Evolutionary conservation across 768 basidiomycete genomes (phyloP).

Genomic region (Paxillus rubicundulus): DNA sequence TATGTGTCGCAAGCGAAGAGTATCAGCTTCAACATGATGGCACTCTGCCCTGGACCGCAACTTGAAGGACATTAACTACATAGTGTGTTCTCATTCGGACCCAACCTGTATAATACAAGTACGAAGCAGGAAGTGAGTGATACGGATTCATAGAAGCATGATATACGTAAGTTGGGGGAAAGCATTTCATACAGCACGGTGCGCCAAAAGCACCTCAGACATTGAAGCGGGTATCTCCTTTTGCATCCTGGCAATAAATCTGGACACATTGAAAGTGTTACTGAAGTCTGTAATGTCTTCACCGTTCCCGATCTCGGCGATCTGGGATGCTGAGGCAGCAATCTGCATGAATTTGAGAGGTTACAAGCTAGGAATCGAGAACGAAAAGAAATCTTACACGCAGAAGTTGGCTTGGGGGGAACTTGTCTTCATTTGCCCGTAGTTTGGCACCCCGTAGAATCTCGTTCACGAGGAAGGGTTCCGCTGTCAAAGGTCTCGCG

Average conservation of each 20-base stretch:
- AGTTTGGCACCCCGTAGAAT: slow-evolving; percentile 24
- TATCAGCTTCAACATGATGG: slow-evolving; percentile 48
- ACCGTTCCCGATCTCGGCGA: slow-evolving; percentile 34
- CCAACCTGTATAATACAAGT: no score
- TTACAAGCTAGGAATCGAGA: neutral
- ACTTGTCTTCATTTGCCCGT: slow-evolving; percentile 22
- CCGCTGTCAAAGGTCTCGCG: slow-evolving; percentile 30
- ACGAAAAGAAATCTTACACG: slow-evolving; percentile 17
- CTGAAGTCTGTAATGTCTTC: slow-evolving; percentile 33
- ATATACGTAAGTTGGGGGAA: neutral
- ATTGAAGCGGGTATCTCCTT: slow-evolving; percentile 31
- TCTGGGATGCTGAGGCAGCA: slow-evolving; percentile 30
- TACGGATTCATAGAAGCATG: neutral
- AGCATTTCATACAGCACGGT: neutral
- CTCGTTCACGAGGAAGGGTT: slow-evolving; percentile 29
- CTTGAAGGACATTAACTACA: slow-evolving; percentile 9
- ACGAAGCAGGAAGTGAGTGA: neutral
- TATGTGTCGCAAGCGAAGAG: slow-evolving; percentile 39
- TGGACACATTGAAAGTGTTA: slow-evolving; percentile 29
- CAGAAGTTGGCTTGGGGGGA: slow-evolving; percentile 39
- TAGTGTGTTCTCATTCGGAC: neutral
- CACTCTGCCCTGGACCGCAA: slow-evolving; percentile 37
- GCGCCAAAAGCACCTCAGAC: slow-evolving; percentile 28
- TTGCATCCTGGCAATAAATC: slow-evolving; percentile 31
- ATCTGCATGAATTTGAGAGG: slow-evolving; percentile 15